A percentile compares a stretch with the other conserved stretches of the same genome.
Evolutionary conservation across 2,329 filamentous ascomycete species (phyloP).

Genomic region (Arachnomyces sp.): DNA sequence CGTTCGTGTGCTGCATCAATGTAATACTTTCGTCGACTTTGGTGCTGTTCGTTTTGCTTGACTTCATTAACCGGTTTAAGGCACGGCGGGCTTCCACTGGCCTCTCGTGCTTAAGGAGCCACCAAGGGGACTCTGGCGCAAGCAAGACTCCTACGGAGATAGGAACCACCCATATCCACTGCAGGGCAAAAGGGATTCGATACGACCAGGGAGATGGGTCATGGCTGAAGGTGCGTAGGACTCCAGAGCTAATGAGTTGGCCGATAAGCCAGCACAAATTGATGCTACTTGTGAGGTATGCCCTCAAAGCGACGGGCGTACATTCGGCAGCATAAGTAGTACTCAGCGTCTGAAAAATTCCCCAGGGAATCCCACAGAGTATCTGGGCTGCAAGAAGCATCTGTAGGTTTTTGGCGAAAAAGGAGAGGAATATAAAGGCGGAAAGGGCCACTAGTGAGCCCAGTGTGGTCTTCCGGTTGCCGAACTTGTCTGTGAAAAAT

Average conservation of each 20-base stretch:
- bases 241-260: conserved; percentile 44
- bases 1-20: conserved; percentile 88
- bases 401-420: conserved; percentile 42
- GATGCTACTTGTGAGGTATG: conserved; percentile 40
- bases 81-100: conserved; percentile 40
- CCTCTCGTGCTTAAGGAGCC: conserved; percentile 40
- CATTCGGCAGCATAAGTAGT: conserved; percentile 41
- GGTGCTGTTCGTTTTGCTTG: conserved; percentile 55
- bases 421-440: conserved; percentile 44
- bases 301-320: conserved; percentile 38
- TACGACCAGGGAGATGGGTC: conserved; percentile 44
- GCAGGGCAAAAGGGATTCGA: conserved; percentile 43
- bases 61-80: conserved; percentile 38
- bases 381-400: conserved; percentile 43
- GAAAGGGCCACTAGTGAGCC: conserved; percentile 38
- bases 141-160: conserved; percentile 40
- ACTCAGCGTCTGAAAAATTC: conserved; percentile 43
- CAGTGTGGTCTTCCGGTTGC: conserved; percentile 45
- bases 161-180: conserved; percentile 48
- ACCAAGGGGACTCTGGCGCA: conserved; percentile 46
- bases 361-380: conserved; percentile 44
- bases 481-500: conserved; percentile 43
- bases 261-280: conserved; percentile 42
- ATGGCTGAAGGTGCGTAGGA: conserved; percentile 41
- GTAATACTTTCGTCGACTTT: conserved; percentile 75